Evolutionary conservation across 2,329 filamentous ascomycete genomes (phyloP).

Genomic region (Diaporthe australafricana): DNA sequence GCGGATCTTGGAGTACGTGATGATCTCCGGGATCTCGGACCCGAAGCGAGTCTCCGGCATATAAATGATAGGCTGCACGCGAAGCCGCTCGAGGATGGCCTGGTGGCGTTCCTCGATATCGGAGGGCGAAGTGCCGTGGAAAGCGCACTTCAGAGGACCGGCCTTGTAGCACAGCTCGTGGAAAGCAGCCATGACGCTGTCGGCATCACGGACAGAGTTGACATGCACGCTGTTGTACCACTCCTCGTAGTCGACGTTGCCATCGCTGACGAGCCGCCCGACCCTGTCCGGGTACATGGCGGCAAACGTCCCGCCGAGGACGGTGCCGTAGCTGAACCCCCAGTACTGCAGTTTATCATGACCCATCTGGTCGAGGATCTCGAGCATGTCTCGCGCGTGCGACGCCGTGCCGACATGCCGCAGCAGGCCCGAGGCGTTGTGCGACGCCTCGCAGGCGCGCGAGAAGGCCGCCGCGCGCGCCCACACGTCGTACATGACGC

Average conservation of each 20-base stretch:
- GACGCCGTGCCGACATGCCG: slow-evolving; percentile 57
- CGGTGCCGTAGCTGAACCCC: slow-evolving; percentile 67
- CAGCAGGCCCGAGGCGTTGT: slow-evolving; percentile 52
- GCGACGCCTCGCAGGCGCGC: slow-evolving; percentile 54
- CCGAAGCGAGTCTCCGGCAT: slow-evolving; percentile 47
- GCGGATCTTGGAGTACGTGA: slow-evolving; percentile 62
- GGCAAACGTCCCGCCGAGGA: slow-evolving; percentile 64
- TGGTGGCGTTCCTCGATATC: slow-evolving; percentile 54
- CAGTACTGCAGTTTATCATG: slow-evolving; percentile 60
- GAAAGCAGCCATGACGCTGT: slow-evolving; percentile 64
- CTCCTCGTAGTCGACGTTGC: slow-evolving; percentile 66
- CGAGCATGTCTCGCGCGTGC: slow-evolving; percentile 60
- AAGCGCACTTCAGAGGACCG: slow-evolving; percentile 59
- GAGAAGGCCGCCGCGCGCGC: slow-evolving; percentile 56
- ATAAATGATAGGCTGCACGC: slow-evolving; percentile 54
- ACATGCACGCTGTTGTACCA: slow-evolving; percentile 60
- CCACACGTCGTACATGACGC: slow-evolving; percentile 58
- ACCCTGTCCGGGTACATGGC: slow-evolving; percentile 63
- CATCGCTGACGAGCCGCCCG: slow-evolving; percentile 61
- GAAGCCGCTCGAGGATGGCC: slow-evolving; percentile 54
- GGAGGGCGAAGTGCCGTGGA: slow-evolving; percentile 51
- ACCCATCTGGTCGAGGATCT: slow-evolving; percentile 56
- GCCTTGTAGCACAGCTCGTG: slow-evolving; percentile 65
- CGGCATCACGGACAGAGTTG: slow-evolving; percentile 65
- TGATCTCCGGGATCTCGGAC: slow-evolving; percentile 57